phyloP scores from a whole-genome alignment of 1,284 basidiomycete genomes.

The Anthracocystis panici-leucophaei region DNA sequence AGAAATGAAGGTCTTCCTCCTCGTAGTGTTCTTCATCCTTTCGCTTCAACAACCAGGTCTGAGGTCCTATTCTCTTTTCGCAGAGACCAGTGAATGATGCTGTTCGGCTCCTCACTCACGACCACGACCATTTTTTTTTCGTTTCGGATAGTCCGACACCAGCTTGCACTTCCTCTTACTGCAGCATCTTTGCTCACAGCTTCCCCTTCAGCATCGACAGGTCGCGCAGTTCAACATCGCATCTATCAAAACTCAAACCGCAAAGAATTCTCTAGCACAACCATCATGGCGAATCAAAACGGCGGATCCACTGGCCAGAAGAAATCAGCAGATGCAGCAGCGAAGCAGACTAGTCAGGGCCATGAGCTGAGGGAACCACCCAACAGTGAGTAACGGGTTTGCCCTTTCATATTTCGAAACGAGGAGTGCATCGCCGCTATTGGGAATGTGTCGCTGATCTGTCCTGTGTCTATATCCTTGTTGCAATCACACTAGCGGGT shows the following conservation, averaged over 20 bases:
- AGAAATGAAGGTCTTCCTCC: not conserved
- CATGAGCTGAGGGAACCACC: constrained; percentile 29
- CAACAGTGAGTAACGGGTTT: constrained; percentile 13
- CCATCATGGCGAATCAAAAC: constrained; percentile 22
- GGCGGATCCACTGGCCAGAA: not conserved
- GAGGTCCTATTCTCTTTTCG: not conserved
- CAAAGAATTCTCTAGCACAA: not conserved
- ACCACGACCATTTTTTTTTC: not conserved
- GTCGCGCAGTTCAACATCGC: not conserved
- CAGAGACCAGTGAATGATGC: not conserved
- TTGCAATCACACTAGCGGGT: constrained; percentile 21
- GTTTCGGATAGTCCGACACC: not conserved
- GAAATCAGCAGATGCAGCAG: constrained; percentile 1
- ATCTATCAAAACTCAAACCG: not conserved
- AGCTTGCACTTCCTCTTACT: not conserved
- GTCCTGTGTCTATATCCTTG: not conserved
- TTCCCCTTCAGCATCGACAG: not conserved
- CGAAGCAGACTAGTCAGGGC: constrained; percentile 24
- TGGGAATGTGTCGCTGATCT: too few relatives aligned
- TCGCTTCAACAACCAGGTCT: not conserved
- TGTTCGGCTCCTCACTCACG: not conserved
- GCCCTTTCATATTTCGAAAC: not conserved
- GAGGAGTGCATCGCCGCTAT: too few relatives aligned
- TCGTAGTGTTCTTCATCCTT: not conserved
- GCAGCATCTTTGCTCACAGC: not conserved